phyloP scores from a whole-genome alignment of 768 basidiomycete species.

The Panaeolus papilionaceus region DNA sequence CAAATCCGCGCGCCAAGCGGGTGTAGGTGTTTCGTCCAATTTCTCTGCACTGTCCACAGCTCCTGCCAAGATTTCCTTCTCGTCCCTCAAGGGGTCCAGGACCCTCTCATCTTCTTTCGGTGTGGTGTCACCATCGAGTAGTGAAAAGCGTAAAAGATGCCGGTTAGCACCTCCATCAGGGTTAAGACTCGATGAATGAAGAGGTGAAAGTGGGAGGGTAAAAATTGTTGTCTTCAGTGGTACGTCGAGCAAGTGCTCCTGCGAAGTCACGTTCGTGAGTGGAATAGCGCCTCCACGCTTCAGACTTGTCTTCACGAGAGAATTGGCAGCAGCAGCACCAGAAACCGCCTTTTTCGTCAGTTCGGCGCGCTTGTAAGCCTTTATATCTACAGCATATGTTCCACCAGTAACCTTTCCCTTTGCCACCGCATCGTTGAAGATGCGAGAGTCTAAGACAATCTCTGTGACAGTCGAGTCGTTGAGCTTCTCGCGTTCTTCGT shows the following conservation, averaged over 20 bases:
- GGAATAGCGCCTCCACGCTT: constrained; percentile 7
- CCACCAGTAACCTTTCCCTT: constrained; percentile 1
- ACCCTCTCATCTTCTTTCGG: not conserved
- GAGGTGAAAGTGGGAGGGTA: constrained; percentile 81
- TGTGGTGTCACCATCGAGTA: constrained; percentile 57
- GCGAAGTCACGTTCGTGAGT: not conserved
- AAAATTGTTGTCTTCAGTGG: constrained; percentile 68
- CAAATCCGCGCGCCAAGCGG: not conserved
- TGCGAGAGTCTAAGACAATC: constrained; percentile 71
- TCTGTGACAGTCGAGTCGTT: constrained; percentile 43
- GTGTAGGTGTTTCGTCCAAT: not conserved
- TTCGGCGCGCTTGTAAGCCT: constrained; percentile 20
- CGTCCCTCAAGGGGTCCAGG: not conserved
- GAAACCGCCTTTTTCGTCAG: not conserved
- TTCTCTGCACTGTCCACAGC: not conserved
- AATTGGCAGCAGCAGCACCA: not conserved
- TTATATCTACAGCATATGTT: constrained; percentile 22
- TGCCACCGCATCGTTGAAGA: not conserved
- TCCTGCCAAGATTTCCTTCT: not conserved
- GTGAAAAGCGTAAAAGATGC: constrained; percentile 76
- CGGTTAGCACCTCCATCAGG: constrained; percentile 58
- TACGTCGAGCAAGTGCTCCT: constrained; percentile 35
- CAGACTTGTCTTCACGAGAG: constrained; percentile 4
- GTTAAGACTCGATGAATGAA: constrained; percentile 73
- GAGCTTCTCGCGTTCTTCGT: constrained; percentile 1